A percentile compares a stretch with the other conserved stretches of the same genome.
Evolutionary conservation across 768 basidiomycete genomes (phyloP).

Genomic region (Agrocybe praecox): DNA sequence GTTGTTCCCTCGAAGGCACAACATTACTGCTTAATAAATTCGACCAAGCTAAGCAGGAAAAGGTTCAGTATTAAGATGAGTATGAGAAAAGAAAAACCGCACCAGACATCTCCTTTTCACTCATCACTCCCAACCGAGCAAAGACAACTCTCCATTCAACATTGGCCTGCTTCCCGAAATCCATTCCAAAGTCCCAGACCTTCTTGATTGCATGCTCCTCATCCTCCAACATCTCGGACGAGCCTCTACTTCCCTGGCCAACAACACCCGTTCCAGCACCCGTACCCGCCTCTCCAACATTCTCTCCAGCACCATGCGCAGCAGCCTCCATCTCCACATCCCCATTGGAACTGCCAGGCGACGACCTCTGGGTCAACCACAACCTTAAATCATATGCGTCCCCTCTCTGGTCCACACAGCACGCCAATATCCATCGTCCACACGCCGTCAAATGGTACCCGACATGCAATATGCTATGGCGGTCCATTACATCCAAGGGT

Average conservation of each 20-base stretch:
- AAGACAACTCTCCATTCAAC: conserved; percentile 84
- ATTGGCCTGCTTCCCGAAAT: conserved; percentile 63
- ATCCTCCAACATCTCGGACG: conserved; percentile 28
- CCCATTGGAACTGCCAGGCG: conserved; percentile 19
- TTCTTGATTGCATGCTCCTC: conserved; percentile 56
- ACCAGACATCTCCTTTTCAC: conserved; percentile 67
- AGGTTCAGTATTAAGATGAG: conserved; percentile 4
- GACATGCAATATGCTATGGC: conserved; percentile 67
- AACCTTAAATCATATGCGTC: conserved; percentile 72
- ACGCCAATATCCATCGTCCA: conserved; percentile 77
- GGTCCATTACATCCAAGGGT: conserved; percentile 46
- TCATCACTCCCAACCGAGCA: conserved; percentile 66
- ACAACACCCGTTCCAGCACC: neutral
- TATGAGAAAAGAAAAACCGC: conserved; percentile 22
- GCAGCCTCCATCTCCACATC: conserved; percentile 3
- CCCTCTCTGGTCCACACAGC: conserved; percentile 77
- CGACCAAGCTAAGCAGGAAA: conserved; percentile 61
- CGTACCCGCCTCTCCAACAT: conserved; percentile 11
- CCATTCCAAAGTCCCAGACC: conserved; percentile 71
- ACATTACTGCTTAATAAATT: conserved; percentile 46
- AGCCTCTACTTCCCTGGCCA: neutral
- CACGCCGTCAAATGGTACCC: conserved; percentile 70
- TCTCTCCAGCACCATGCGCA: conserved; percentile 15
- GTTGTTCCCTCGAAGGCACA: conserved; percentile 39
- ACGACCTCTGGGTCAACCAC: conserved; percentile 60